These are phyloP conservation scores for Melampsora larici-populina DNA, from an alignment of 1,284 basidiomycete genomes.

Conservation along the genomic window DNA sequence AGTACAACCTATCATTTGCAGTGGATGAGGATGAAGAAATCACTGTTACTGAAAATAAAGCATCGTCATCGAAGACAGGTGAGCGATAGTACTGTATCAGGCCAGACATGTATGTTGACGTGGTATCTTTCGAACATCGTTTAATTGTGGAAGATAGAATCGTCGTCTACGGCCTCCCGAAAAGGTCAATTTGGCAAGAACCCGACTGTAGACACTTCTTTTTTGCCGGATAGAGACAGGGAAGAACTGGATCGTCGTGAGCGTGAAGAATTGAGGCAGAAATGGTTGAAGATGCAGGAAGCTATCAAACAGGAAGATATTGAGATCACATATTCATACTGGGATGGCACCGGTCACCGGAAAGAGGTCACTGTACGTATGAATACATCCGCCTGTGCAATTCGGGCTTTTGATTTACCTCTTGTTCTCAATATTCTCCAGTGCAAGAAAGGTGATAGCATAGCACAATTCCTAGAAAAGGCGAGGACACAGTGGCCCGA, in stretches of 20 bases:
- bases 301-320: conserved; percentile 82
- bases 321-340: conserved; percentile 90
- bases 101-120: background rate
- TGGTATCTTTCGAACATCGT: background rate
- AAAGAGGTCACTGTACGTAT: conserved; percentile 77
- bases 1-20: conserved; percentile 82
- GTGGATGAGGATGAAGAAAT: conserved; percentile 68
- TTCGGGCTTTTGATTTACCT: background rate
- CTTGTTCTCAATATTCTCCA: conserved; percentile 52
- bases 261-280: conserved; percentile 79
- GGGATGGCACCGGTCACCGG: conserved; percentile 96
- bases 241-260: conserved; percentile 85
- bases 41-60: conserved; percentile 46
- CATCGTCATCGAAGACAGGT: conserved; percentile 49
- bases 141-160: conserved; percentile 41
- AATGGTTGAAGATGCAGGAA: too few species aligned
- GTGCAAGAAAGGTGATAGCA: conserved; percentile 97
- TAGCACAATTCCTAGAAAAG: conserved; percentile 84
- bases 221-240: conserved; percentile 91
- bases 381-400: conserved; percentile 27
- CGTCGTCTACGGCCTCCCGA: conserved; percentile 57
- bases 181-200: conserved; percentile 84
- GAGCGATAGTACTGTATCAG: conserved; percentile 45
- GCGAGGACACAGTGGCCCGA: conserved; percentile 89
- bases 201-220: conserved; percentile 93